Conservation (phyloP, 176 grass and related monocot genomes). For the Hyparrhenia diplandra region DNA sequence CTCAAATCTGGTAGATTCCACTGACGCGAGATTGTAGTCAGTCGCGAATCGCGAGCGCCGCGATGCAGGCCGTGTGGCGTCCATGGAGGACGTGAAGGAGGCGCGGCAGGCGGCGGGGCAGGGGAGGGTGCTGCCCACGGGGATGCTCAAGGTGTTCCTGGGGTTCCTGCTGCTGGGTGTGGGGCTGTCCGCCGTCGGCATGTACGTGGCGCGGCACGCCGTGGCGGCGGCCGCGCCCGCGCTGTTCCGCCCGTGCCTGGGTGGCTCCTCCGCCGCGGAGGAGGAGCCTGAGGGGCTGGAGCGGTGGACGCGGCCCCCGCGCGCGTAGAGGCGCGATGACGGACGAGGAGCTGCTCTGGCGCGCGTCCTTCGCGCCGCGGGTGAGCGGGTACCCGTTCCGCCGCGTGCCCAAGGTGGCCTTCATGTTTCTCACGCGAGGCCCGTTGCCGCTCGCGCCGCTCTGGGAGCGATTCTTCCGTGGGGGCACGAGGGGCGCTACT, state of each 20-base stretch:
- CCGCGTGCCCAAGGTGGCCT: slow-evolving; percentile 75
- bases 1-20: slow-evolving; percentile 32
- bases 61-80: slow-evolving; percentile 69
- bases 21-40: background rate
- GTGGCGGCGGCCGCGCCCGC: slow-evolving; percentile 45
- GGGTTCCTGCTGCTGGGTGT: slow-evolving; percentile 67
- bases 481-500: slow-evolving; percentile 72
- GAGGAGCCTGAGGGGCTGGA: slow-evolving; percentile 45
- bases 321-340: slow-evolving; percentile 55
- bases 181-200: slow-evolving; percentile 57
- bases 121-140: slow-evolving; percentile 35
- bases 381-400: slow-evolving; percentile 63
- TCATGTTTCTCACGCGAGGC: slow-evolving; percentile 96
- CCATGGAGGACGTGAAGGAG: slow-evolving; percentile 81
- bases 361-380: slow-evolving; percentile 67
- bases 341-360: slow-evolving; percentile 92
- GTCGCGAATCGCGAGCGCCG: background rate
- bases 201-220: slow-evolving; percentile 76
- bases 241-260: slow-evolving; percentile 63
- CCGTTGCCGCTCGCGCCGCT: slow-evolving; percentile 74
- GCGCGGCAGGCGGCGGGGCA: slow-evolving; percentile 41
- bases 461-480: slow-evolving; percentile 82
- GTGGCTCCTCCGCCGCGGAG: background rate
- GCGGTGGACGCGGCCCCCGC: slow-evolving; percentile 56
- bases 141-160: slow-evolving; percentile 70